Percentiles rank a stretch among this genome's conserved stretches.
Conservation (phyloP, 169 alveolate species). For the Cyclospora cayetanensis region DNA sequence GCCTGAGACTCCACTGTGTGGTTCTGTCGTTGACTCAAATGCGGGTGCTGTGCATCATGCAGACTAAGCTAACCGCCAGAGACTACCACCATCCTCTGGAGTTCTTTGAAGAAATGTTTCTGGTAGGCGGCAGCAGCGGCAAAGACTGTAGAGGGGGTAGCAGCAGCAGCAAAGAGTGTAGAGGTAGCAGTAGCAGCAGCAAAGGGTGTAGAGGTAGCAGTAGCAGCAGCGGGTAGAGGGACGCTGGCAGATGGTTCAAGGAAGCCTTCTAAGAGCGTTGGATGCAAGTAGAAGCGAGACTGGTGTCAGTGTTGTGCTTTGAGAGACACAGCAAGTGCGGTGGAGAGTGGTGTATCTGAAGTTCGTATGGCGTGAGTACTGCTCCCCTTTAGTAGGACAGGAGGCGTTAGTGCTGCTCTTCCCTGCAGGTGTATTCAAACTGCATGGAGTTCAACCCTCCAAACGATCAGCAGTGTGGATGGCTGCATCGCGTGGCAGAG, state of each 20-base stretch:
- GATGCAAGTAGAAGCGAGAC: not conserved
- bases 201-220: not conserved
- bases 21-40: too few relatives aligned
- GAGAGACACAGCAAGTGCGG: not conserved
- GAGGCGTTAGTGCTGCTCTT: not conserved
- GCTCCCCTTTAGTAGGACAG: too few relatives aligned
- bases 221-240: not conserved
- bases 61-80: constrained; percentile 55
- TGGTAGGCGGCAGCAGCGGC: constrained; percentile 36
- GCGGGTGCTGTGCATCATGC: constrained; percentile 4
- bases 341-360: not conserved
- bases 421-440: constrained; percentile 58
- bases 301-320: not conserved
- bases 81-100: constrained; percentile 60
- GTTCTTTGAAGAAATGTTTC: constrained; percentile 57
- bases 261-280: not conserved
- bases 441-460: constrained; percentile 72
- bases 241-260: not conserved
- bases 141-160: not conserved
- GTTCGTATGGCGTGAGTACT: not conserved
- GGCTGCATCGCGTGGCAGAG: constrained; percentile 69
- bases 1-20: too few relatives aligned
- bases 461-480: constrained; percentile 68
- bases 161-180: not conserved
- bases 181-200: not conserved